A percentile compares a stretch with the other conserved stretches of the same genome.
Conservation (phyloP, 2,329 filamentous ascomycete species). For the Monosporascus sp. region DNA sequence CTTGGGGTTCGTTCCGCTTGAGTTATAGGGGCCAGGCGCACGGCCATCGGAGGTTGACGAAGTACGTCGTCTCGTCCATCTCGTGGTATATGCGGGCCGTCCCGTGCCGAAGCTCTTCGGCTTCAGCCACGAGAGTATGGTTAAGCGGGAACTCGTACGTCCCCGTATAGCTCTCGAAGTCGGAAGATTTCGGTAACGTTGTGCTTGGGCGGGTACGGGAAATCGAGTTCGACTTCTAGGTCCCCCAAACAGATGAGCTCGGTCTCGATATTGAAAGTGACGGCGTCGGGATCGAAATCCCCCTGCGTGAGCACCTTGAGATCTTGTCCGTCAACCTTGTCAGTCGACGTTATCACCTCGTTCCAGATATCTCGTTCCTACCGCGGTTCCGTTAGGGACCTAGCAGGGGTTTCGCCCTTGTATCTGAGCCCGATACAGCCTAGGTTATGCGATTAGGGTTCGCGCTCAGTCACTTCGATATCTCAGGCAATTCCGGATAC, state of each 20-base stretch:
- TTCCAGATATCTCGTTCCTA: conserved; percentile 34
- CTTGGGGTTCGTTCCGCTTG: conserved; percentile 16
- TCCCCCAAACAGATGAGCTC: conserved; percentile 26
- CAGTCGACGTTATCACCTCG: conserved; percentile 33
- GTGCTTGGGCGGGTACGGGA: conserved; percentile 36
- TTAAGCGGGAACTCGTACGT: conserved; percentile 33
- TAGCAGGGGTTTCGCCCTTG: conserved; percentile 23
- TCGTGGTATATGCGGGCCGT: conserved; percentile 31
- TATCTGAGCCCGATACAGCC: conserved; percentile 37
- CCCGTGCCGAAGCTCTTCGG: conserved; percentile 4
- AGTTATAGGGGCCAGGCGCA: conserved; percentile 12
- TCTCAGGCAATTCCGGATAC: conserved; percentile 28
- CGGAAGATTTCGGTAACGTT: conserved; percentile 29
- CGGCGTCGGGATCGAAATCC: conserved; percentile 34
- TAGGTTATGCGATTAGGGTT: conserved; percentile 39
- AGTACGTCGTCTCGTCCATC: conserved; percentile 34
- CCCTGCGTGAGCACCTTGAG: conserved; percentile 32
- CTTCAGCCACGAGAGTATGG: conserved; percentile 22
- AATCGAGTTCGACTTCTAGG: conserved; percentile 35
- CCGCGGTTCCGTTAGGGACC: conserved; percentile 16
- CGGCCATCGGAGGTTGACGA: conserved; percentile 32
- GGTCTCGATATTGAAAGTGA: conserved; percentile 32
- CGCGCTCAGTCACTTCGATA: conserved; percentile 48
- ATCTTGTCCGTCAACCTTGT: conserved; percentile 23
- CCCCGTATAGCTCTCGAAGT: conserved; percentile 39